phyloP scores from a whole-genome alignment of 345 rosid genomes.

The Acer campestre region DNA sequence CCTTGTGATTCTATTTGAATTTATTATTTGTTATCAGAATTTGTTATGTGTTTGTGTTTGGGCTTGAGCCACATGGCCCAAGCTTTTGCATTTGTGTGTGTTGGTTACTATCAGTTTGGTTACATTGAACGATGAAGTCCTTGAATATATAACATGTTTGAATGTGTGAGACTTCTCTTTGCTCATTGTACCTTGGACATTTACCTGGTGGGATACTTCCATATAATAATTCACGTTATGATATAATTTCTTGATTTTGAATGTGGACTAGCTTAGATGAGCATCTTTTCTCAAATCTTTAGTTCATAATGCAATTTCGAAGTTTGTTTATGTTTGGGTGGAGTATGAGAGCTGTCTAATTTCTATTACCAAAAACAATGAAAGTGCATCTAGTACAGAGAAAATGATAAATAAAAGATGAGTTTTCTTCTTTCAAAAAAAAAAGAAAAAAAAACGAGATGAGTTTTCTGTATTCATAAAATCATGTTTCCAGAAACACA shows the following conservation, averaged over 20 bases:
- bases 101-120: background rate
- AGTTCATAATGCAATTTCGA: background rate
- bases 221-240: background rate
- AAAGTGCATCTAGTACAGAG: too few relatives aligned
- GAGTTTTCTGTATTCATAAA: too few relatives aligned
- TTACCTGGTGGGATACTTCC: background rate
- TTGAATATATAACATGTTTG: background rate
- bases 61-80: too few relatives aligned
- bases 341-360: background rate
- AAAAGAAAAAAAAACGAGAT: too few relatives aligned
- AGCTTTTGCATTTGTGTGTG: too few relatives aligned
- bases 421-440: too few relatives aligned
- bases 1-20: too few relatives aligned
- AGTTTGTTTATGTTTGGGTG: background rate
- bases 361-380: too few relatives aligned
- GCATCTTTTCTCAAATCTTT: background rate
- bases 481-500: too few relatives aligned
- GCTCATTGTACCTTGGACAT: background rate
- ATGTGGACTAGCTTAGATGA: background rate
- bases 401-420: too few relatives aligned
- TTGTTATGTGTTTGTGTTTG: too few relatives aligned
- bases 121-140: background rate
- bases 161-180: background rate
- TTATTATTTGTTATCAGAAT: too few relatives aligned
- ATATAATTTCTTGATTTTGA: background rate